phyloP scores from a whole-genome alignment of 352 stramenopile genomes.

The Pythium apleroticum region DNA sequence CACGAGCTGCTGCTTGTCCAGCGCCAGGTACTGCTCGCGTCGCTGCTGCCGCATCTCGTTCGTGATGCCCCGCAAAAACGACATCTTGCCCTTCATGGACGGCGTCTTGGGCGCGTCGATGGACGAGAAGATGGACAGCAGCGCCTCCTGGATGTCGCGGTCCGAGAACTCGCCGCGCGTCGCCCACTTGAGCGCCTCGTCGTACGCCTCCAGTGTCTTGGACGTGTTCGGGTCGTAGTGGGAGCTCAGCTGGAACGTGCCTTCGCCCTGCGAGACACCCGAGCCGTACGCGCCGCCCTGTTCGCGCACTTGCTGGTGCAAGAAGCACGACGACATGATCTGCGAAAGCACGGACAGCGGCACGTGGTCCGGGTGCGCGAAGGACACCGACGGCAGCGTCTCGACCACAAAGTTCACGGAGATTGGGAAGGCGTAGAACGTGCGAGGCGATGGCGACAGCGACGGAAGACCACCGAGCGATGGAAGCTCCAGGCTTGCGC shows the following conservation, averaged over 20 bases:
- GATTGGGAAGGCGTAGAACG: conserved; percentile 76
- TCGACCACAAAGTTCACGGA: conserved; percentile 85
- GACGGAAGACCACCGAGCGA: conserved; percentile 24
- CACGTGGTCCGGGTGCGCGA: conserved; percentile 74
- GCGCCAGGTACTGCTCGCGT: conserved; percentile 62
- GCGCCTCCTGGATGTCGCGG: conserved; percentile 77
- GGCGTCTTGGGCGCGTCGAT: conserved; percentile 79
- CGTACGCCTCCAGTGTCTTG: conserved; percentile 74
- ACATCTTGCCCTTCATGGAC: conserved; percentile 72
- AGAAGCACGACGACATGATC: conserved; percentile 83
- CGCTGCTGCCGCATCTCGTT: conserved; percentile 81
- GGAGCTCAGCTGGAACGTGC: conserved; percentile 78
- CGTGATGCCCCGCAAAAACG: conserved; percentile 78
- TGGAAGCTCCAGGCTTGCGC: conserved; percentile 9
- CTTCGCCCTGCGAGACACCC: conserved; percentile 68
- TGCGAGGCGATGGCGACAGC: conserved; percentile 35
- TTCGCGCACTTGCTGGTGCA: conserved; percentile 83
- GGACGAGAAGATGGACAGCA: conserved; percentile 73
- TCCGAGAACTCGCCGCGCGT: conserved; percentile 56
- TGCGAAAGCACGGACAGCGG: conserved; percentile 71
- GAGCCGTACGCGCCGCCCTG: conserved; percentile 79
- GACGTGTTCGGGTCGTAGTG: conserved; percentile 86
- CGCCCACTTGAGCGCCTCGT: conserved; percentile 52
- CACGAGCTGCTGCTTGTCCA: conserved; percentile 47
- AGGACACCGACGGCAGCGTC: conserved; percentile 69